Evolutionary conservation across 768 basidiomycete genomes (phyloP).

Genomic region (Amanita molliuscula): DNA sequence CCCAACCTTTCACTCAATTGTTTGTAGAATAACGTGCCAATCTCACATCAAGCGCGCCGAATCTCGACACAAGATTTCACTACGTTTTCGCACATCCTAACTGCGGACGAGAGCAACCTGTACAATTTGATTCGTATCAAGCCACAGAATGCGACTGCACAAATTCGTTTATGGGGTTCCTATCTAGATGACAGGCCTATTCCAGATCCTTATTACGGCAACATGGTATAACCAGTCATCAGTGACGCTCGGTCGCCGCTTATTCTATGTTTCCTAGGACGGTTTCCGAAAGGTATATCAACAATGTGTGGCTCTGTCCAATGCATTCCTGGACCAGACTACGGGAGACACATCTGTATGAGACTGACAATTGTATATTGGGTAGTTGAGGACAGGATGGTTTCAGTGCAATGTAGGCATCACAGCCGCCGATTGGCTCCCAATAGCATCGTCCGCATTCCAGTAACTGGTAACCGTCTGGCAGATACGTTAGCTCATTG

Average conservation of each 20-base stretch:
- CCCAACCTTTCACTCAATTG: not conserved
- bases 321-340: slow-evolving; percentile 72
- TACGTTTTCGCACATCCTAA: slow-evolving; percentile 75
- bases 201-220: slow-evolving; percentile 80
- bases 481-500: not conserved
- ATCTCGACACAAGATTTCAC: slow-evolving; percentile 59
- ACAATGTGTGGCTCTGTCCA: slow-evolving; percentile 63
- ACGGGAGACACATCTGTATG: slow-evolving; percentile 18
- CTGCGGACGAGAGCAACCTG: slow-evolving; percentile 73
- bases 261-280: slow-evolving; percentile 23
- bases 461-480: slow-evolving; percentile 91
- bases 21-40: slow-evolving; percentile 61
- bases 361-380: not conserved
- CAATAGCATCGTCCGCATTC: slow-evolving; percentile 79
- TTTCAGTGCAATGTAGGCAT: slow-evolving; percentile 74
- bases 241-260: not conserved
- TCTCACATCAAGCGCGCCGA: slow-evolving; percentile 60
- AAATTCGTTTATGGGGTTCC: slow-evolving; percentile 72
- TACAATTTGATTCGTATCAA: slow-evolving; percentile 44
- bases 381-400: not conserved
- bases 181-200: slow-evolving; percentile 65
- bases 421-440: slow-evolving; percentile 69
- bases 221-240: slow-evolving; percentile 31
- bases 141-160: slow-evolving; percentile 43
- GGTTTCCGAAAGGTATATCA: slow-evolving; percentile 74